phyloP scores from a whole-genome alignment of 257 asterid genomes.

The Perilla frutescens region DNA sequence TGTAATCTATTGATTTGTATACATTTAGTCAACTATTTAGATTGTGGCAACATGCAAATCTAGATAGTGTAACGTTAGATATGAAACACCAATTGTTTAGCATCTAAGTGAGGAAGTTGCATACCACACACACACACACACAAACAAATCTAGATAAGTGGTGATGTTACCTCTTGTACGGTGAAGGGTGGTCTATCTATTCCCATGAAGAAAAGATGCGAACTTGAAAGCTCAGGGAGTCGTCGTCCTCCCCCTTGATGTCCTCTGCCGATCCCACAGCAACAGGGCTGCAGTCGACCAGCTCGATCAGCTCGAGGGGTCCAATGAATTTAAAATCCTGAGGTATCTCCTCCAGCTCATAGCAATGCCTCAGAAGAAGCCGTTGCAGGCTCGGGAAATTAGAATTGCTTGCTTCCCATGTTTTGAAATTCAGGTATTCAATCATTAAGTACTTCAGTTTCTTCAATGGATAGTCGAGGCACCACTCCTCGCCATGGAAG shows the following conservation, averaged over 20 bases:
- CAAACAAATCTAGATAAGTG: too few relatives aligned
- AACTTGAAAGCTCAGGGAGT: not conserved
- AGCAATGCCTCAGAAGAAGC: slow-evolving; percentile 32
- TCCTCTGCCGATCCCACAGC: slow-evolving; percentile 10
- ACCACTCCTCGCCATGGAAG: slow-evolving; percentile 36
- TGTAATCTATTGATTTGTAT: too few relatives aligned
- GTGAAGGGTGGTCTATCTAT: slow-evolving; percentile 6
- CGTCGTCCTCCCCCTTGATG: not conserved
- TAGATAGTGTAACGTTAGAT: too few relatives aligned
- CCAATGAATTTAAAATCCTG: not conserved
- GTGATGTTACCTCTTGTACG: not conserved
- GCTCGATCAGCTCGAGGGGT: slow-evolving; percentile 21
- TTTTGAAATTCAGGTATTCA: slow-evolving; percentile 25
- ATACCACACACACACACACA: too few relatives aligned
- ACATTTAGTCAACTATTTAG: too few relatives aligned
- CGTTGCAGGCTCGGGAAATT: slow-evolving; percentile 28
- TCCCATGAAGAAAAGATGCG: slow-evolving; percentile 39
- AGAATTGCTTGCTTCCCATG: not conserved
- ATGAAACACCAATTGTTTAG: too few relatives aligned
- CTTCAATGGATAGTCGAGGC: not conserved
- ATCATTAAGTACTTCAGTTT: slow-evolving; percentile 31
- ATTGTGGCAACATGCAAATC: too few relatives aligned
- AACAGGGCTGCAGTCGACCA: slow-evolving; percentile 34
- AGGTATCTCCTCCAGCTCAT: slow-evolving; percentile 30
- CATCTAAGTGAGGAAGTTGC: too few relatives aligned